Percentiles rank a stretch among this genome's conserved stretches.
Evolutionary conservation across 73 alveolate species (phyloP).

Genomic region (Uronychia setigera): DNA sequence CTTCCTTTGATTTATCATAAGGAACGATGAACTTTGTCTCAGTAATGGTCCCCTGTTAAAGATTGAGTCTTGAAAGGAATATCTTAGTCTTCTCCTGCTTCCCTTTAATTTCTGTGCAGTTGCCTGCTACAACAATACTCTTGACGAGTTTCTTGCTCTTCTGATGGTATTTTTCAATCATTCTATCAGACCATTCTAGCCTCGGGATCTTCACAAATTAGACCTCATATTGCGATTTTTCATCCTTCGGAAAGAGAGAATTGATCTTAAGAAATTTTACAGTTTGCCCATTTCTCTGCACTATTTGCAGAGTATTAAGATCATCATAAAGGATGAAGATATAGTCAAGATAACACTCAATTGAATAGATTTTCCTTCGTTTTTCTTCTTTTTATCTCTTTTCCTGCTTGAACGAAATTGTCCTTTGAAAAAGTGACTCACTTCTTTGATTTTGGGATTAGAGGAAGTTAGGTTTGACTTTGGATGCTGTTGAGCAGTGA

Average conservation of each 20-base stretch:
- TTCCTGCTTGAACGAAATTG: neutral
- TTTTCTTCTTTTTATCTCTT: no score
- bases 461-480: no score
- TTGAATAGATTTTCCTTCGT: neutral
- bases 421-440: neutral
- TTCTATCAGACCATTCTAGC: slow-evolving; percentile 14
- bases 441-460: neutral
- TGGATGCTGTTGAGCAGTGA: no score
- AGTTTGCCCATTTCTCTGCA: neutral
- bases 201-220: neutral
- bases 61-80: neutral
- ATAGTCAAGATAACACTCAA: neutral
- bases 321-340: neutral
- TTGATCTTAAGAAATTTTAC: neutral
- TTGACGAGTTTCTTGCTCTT: neutral
- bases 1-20: neutral
- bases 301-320: neutral
- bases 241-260: neutral
- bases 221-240: neutral
- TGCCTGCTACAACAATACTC: neutral
- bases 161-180: neutral
- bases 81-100: neutral
- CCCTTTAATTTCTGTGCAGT: neutral
- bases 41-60: neutral
- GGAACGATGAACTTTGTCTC: neutral